Evolutionary conservation across 2,329 filamentous ascomycete genomes (phyloP), one percentile per base, ranked within the genome.

Genomic region (Onygenales sp.): DNA sequence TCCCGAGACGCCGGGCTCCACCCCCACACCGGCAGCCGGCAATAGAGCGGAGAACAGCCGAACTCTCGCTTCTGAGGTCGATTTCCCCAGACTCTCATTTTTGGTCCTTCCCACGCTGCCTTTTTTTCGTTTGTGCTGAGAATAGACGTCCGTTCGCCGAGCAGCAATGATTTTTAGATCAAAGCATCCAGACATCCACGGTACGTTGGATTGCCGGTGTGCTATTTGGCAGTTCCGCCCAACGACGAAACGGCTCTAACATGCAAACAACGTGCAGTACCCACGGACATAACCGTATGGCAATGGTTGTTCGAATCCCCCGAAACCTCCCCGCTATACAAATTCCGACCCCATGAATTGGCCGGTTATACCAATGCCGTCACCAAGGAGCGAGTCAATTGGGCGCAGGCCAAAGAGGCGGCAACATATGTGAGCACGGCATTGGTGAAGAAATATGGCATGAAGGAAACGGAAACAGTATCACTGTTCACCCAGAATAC

Each of bases 401-500:
- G 75, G 71, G 64, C 66, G 10, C 68, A 82, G 39, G 74, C 84
- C 46, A 82, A 80, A 59, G 66, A 71, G 3, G 73, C 75, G 38
- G 75, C 80, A 0, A 82, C 75, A 0, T 72, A 78, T 57, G 72
- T 84, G 14, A 82, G 79, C 1, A 83, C 81, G 0, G 78, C 79
- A 0, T 70, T 85, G 9, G 73, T 75, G 10, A 77, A 73, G 56
- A 72, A 75, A 14, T 78, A 80, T 67, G 76, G 75, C 2, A 70
- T 85, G 42, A 61, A 73, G 43, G 60, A 72, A 35, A 75, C 75
- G 4, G 72, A 84, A 9, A 79, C 78, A 0, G 75, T 83, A 2
- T 73, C 78, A 0, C 67, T 85, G 1, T 84, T 83, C 68, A 76
- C 74, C 48, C 77, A 76, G 36, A 85, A 85, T 60, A 81, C 78